These are phyloP conservation scores for Ustulina deusta DNA, from an alignment of 2,329 filamentous ascomycete genomes.

Conservation along the genomic window DNA sequence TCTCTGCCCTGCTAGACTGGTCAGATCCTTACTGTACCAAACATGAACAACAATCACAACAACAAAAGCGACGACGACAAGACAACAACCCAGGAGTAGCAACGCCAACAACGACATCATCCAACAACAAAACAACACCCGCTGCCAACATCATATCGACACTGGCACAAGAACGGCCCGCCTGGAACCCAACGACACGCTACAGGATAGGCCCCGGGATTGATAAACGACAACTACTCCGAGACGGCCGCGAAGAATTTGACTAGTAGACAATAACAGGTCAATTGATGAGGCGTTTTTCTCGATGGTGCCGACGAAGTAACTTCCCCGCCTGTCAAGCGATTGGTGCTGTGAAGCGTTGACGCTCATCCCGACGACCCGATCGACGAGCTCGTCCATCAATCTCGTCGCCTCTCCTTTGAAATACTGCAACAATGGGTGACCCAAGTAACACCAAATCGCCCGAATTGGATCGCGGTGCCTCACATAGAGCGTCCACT, in stretches of 20 bases:
- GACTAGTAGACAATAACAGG: neutral
- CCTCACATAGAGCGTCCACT: conserved; percentile 58
- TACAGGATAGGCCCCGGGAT: conserved; percentile 2
- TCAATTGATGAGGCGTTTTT: conserved; percentile 26
- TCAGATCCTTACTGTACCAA: conserved; percentile 31
- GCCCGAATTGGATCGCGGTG: conserved; percentile 56
- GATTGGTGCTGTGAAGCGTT: conserved; percentile 48
- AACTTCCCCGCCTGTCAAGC: conserved; percentile 43
- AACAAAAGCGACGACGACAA: neutral
- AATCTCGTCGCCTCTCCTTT: conserved; percentile 20
- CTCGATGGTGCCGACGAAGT: conserved; percentile 48
- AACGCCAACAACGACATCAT: neutral
- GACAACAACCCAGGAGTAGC: neutral
- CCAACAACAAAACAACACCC: neutral
- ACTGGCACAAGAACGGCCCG: conserved; percentile 10
- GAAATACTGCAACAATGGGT: conserved; percentile 54
- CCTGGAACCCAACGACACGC: conserved; percentile 3
- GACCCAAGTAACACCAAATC: conserved; percentile 53
- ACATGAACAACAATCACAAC: conserved; percentile 2
- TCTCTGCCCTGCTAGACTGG: conserved; percentile 24
- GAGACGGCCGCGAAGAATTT: conserved; percentile 16
- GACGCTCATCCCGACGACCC: conserved; percentile 36
- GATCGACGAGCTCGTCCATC: conserved; percentile 36
- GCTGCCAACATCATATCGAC: conserved; percentile 9
- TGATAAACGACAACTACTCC: conserved; percentile 1